phyloP scores from a whole-genome alignment of 148 eudicot genomes.

The Persicaria maculosa region DNA sequence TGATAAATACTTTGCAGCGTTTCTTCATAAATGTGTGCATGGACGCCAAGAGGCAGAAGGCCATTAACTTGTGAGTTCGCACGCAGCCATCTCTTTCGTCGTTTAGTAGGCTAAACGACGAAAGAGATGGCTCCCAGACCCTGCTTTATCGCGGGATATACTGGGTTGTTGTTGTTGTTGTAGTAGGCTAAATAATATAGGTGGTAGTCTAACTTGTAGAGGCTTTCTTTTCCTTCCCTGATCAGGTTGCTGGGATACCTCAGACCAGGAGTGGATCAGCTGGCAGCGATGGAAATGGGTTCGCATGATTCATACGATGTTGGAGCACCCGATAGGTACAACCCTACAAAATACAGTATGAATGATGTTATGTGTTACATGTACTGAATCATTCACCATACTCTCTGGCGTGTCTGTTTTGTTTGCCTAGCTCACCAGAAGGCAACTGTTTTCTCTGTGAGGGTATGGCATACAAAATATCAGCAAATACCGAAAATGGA shows the following conservation, averaged over 20 bases:
- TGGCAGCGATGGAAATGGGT: background rate
- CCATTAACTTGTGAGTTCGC: conserved; percentile 46
- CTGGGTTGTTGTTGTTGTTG: too few species aligned
- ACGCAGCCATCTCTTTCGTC: background rate
- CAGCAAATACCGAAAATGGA: background rate
- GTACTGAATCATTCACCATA: background rate
- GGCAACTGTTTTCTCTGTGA: conserved; percentile 4
- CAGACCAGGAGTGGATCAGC: background rate
- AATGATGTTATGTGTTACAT: background rate
- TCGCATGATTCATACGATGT: background rate
- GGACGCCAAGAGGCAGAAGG: conserved; percentile 56
- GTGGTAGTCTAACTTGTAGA: background rate
- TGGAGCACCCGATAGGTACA: background rate
- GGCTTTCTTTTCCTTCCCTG: background rate
- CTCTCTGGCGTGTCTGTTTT: background rate
- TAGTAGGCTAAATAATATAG: background rate
- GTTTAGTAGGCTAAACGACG: background rate
- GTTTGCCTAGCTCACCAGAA: background rate
- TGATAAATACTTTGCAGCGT: conserved; percentile 54
- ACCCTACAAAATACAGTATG: background rate
- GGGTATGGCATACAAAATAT: conserved; percentile 6
- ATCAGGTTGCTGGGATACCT: conserved; percentile 8
- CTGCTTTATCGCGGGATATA: too few species aligned
- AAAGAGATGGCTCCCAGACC: too few species aligned
- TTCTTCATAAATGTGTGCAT: conserved; percentile 56